Evolutionary conservation across 768 basidiomycete species (phyloP).

Genomic region (Amanita phalloides): DNA sequence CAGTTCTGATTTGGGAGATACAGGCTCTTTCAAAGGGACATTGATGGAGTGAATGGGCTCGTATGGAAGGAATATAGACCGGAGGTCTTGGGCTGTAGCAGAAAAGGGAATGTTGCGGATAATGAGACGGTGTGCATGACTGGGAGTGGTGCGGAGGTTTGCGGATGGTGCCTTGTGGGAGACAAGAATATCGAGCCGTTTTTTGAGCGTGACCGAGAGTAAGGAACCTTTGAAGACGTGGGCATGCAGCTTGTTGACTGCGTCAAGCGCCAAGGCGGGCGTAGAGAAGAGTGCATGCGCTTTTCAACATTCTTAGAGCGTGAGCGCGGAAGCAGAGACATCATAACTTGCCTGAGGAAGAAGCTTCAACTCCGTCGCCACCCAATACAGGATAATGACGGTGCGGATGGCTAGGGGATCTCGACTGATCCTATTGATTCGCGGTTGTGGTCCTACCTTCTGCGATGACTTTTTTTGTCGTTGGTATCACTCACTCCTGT

Average conservation of each 20-base stretch:
- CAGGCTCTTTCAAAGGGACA: conserved; percentile 43
- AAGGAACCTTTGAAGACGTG: conserved; percentile 86
- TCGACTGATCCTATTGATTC: conserved; percentile 20
- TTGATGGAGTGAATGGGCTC: conserved; percentile 83
- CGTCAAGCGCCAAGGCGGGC: conserved; percentile 55
- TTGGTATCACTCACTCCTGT: conserved; percentile 17
- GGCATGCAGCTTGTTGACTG: conserved; percentile 76
- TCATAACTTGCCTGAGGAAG: conserved; percentile 33
- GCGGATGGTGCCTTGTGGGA: conserved; percentile 24
- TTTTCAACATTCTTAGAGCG: conserved; percentile 11
- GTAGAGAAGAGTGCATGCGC: conserved; percentile 69
- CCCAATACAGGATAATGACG: conserved; percentile 46
- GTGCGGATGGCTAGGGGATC: conserved; percentile 85
- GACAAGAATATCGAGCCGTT: conserved; percentile 59
- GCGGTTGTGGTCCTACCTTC: conserved; percentile 19
- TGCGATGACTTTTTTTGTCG: conserved; percentile 22
- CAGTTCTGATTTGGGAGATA: conserved; percentile 6
- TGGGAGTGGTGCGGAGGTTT: conserved; percentile 32
- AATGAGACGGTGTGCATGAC: conserved; percentile 73
- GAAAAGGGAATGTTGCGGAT: conserved; percentile 85
- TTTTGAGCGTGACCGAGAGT: conserved; percentile 83
- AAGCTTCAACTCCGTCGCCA: conserved; percentile 34
- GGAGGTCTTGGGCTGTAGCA: conserved; percentile 75
- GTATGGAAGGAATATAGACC: conserved; percentile 76
- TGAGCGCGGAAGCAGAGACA: not conserved